Evolutionary conservation across 257 asterid species (phyloP).

Genomic region (Nicotiana sylvestris): DNA sequence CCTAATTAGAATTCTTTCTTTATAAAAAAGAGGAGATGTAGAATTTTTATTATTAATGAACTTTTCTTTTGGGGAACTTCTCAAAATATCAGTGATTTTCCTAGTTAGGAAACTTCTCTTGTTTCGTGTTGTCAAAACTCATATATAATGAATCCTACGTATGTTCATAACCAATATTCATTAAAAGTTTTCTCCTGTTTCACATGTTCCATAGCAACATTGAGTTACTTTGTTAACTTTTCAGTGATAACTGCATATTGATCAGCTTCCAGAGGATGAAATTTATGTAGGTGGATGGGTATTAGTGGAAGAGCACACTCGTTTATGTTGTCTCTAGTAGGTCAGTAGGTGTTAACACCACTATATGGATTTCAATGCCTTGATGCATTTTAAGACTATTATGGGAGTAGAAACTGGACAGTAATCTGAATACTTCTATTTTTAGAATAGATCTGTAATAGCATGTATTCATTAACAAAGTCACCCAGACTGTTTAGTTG

Average conservation of each 20-base stretch:
- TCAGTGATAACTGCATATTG: neutral
- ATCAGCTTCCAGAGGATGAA: neutral
- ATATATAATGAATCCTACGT: neutral
- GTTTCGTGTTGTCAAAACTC: neutral
- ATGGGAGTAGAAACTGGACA: neutral
- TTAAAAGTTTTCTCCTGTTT: neutral
- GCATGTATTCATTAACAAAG: neutral
- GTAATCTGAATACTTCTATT: neutral
- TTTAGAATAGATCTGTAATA: neutral
- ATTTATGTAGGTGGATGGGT: neutral
- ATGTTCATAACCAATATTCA: neutral
- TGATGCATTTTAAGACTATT: neutral
- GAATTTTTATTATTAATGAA: neutral
- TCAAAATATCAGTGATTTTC: neutral
- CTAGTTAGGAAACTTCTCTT: neutral
- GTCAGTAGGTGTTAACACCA: neutral
- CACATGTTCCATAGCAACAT: neutral
- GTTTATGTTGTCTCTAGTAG: neutral
- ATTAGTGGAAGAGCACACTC: conserved; percentile 1
- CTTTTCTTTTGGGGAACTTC: neutral
- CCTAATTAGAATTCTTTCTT: neutral
- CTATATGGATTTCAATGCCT: neutral
- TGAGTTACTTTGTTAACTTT: neutral
- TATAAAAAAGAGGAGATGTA: neutral
- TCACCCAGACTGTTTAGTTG: neutral